Percentiles rank a stretch among this genome's conserved stretches.
Conservation (phyloP, 106 monocot genomes). For the Posidonia australis region DNA sequence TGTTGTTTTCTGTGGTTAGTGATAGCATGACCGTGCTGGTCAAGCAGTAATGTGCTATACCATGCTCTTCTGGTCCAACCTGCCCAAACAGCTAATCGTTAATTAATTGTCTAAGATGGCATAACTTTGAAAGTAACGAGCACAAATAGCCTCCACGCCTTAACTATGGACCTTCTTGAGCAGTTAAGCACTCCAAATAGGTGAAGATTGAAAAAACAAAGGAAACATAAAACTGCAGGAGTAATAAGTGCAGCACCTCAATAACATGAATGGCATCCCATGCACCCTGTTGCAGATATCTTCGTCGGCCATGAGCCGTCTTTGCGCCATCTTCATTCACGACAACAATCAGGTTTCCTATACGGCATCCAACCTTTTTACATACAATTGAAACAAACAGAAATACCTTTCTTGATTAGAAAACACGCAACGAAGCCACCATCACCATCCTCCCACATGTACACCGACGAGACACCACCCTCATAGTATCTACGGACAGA, state of each 20-base stretch:
- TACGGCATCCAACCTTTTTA: not conserved
- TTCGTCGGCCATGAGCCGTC: constrained; percentile 68
- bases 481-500: constrained; percentile 70
- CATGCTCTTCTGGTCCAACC: constrained; percentile 74
- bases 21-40: constrained; percentile 97
- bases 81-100: constrained; percentile 9
- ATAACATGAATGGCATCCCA: constrained; percentile 99
- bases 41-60: constrained; percentile 68
- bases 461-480: constrained; percentile 95
- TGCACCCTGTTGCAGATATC: constrained; percentile 69
- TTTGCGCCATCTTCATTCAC: constrained; percentile 69
- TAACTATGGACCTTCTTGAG: too few relatives aligned
- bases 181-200: not conserved
- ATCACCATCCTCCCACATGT: constrained; percentile 88
- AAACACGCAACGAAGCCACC: constrained; percentile 73
- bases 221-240: not conserved
- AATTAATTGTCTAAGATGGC: not conserved
- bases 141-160: too few relatives aligned
- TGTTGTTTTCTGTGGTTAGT: constrained; percentile 56
- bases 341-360: not conserved
- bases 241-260: constrained; percentile 36
- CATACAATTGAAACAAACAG: not conserved
- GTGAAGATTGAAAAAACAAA: not conserved
- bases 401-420: constrained; percentile 90
- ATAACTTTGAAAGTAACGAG: too few relatives aligned